Conservation (phyloP, 2,329 filamentous ascomycete genomes). For the Fusarium longipes region DNA sequence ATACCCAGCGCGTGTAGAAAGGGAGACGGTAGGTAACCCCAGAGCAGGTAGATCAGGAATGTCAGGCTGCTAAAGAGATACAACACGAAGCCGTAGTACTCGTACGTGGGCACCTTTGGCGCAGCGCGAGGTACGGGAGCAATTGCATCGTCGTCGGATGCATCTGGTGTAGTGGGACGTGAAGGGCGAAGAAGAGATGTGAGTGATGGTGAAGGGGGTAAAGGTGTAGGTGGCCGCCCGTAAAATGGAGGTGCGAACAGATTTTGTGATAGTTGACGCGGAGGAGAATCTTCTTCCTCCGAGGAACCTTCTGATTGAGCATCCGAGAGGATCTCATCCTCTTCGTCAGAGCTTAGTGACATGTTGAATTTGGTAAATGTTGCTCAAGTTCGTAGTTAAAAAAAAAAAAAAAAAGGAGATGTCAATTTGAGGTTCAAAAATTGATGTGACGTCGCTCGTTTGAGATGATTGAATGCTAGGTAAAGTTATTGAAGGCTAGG, state of each 20-base stretch:
- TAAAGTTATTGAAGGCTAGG: conserved; percentile 30
- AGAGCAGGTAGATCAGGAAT: conserved; percentile 79
- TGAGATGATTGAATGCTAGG: neutral
- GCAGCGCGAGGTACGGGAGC: conserved; percentile 87
- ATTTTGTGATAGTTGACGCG: conserved; percentile 62
- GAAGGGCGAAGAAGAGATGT: conserved; percentile 92
- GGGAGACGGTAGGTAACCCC: conserved; percentile 91
- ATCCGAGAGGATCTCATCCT: conserved; percentile 53
- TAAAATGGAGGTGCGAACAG: conserved; percentile 89
- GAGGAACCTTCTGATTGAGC: conserved; percentile 50
- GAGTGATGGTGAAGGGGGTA: conserved; percentile 91
- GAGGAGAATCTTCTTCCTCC: conserved; percentile 52
- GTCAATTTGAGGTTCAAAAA: conserved; percentile 11
- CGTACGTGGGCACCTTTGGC: conserved; percentile 97
- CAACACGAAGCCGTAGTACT: conserved; percentile 98
- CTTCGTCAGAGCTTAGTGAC: conserved; percentile 53
- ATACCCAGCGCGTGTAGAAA: conserved; percentile 94
- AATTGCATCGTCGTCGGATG: conserved; percentile 87
- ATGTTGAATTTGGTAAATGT: conserved; percentile 33
- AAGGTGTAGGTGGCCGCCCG: conserved; percentile 92
- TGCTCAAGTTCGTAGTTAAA: neutral
- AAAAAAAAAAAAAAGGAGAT: neutral
- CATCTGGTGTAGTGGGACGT: conserved; percentile 92
- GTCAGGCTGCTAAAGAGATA: conserved; percentile 88
- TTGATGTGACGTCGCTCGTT: conserved; percentile 22